phyloP scores from a whole-genome alignment of 116 monocot genomes.

The Papilionanthe hybrid region DNA sequence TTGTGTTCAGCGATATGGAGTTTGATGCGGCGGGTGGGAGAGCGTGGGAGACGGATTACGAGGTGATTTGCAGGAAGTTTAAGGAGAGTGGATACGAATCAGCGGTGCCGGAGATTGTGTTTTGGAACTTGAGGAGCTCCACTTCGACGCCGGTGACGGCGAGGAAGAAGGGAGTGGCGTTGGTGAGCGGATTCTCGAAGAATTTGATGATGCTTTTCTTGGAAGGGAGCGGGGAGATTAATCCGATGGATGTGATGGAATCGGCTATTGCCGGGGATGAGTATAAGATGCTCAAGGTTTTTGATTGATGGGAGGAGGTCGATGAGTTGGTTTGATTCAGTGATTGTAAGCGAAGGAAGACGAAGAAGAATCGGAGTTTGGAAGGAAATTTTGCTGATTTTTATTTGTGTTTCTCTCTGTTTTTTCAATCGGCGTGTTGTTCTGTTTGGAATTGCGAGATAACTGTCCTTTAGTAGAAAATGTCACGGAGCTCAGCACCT shows the following conservation, averaged over 20 bases:
- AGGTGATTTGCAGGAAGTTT: constrained; percentile 51
- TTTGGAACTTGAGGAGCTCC: constrained; percentile 53
- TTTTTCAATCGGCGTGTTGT: too few relatives aligned
- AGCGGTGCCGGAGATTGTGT: constrained; percentile 57
- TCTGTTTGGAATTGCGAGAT: too few relatives aligned
- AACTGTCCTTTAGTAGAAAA: too few relatives aligned
- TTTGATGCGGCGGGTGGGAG: constrained; percentile 49
- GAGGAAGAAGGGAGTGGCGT: constrained; percentile 45
- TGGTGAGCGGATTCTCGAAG: constrained; percentile 75
- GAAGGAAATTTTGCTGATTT: too few relatives aligned
- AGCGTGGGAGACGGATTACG: constrained; percentile 61
- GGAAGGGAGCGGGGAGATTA: constrained; percentile 30
- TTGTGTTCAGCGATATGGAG: constrained; percentile 89
- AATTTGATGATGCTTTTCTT: constrained; percentile 55
- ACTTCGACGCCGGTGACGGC: constrained; percentile 31
- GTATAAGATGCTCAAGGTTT: constrained; percentile 46
- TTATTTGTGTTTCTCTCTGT: too few relatives aligned
- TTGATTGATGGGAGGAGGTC: constrained; percentile 8
- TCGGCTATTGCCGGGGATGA: constrained; percentile 47
- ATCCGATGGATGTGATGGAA: constrained; percentile 37
- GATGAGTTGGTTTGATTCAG: neutral
- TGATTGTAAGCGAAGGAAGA: neutral
- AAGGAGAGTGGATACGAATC: constrained; percentile 34
- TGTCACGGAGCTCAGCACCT: too few relatives aligned
- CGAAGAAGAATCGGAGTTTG: too few relatives aligned